phyloP scores from a whole-genome alignment of 805 yeast species.

The Komagataella kurtzmanii region DNA sequence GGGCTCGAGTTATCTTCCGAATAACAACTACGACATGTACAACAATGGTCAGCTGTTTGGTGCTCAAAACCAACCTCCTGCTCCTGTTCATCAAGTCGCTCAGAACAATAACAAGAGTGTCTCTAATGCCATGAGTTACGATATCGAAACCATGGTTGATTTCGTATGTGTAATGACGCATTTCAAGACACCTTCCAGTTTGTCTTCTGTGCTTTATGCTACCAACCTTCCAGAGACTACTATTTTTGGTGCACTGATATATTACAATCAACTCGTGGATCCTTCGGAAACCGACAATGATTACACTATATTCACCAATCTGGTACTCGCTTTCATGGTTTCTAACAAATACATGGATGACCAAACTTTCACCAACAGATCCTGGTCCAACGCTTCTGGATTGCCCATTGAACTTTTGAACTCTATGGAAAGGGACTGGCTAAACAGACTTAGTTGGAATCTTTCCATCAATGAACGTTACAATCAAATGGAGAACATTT shows the following conservation, averaged over 20 bases:
- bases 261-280: slow-evolving; percentile 39
- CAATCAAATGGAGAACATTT: background rate
- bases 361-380: slow-evolving; percentile 86
- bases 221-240: slow-evolving; percentile 83
- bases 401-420: slow-evolving; percentile 50
- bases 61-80: background rate
- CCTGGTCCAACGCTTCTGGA: slow-evolving; percentile 96
- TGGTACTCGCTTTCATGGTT: slow-evolving; percentile 60
- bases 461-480: slow-evolving; percentile 8
- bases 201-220: slow-evolving; percentile 63
- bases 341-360: slow-evolving; percentile 95
- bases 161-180: slow-evolving; percentile 60
- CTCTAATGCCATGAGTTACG: slow-evolving; percentile 66
- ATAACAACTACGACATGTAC: slow-evolving; percentile 3
- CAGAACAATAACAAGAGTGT: slow-evolving; percentile 33
- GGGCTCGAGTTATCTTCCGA: background rate
- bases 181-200: slow-evolving; percentile 25
- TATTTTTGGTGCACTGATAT: slow-evolving; percentile 66
- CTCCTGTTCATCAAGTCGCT: background rate
- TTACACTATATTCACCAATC: slow-evolving; percentile 33
- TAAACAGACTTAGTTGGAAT: slow-evolving; percentile 15
- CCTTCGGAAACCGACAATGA: slow-evolving; percentile 19
- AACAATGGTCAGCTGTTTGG: slow-evolving; percentile 1
- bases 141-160: slow-evolving; percentile 62
- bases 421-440: slow-evolving; percentile 47